These are phyloP conservation scores for Globisporangium splendens DNA, from an alignment of 352 stramenopile genomes.

Conservation along the genomic window DNA sequence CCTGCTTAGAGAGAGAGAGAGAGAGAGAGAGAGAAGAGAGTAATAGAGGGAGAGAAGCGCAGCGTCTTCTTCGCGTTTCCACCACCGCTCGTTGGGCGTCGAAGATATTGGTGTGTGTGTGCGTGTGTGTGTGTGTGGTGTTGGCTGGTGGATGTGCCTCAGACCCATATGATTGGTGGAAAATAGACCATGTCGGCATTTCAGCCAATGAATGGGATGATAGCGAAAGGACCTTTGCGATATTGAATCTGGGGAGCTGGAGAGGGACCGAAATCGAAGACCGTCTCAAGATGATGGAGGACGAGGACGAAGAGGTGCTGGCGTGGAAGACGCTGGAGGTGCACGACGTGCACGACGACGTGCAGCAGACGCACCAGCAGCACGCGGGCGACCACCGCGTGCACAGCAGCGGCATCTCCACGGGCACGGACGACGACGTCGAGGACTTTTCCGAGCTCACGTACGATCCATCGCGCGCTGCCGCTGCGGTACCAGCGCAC, in stretches of 20 bases:
- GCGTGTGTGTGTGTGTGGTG: constrained; percentile 1
- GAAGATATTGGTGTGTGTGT: constrained; percentile 6
- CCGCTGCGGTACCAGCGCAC: constrained; percentile 18
- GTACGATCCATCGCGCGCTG: constrained; percentile 7
- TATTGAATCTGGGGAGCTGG: neutral
- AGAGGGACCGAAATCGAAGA: neutral
- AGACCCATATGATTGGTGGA: constrained; percentile 19
- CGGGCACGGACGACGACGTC: constrained; percentile 21
- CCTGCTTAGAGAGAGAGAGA: neutral
- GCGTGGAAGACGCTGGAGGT: constrained; percentile 42
- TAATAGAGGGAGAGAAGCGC: too few relatives aligned
- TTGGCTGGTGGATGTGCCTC: constrained; percentile 9
- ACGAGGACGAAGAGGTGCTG: constrained; percentile 41
- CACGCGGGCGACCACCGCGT: constrained; percentile 14
- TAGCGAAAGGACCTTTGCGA: neutral
- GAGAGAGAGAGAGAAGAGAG: too few relatives aligned
- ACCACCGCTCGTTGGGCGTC: constrained; percentile 6
- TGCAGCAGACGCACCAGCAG: constrained; percentile 37
- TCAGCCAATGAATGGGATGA: constrained; percentile 18
- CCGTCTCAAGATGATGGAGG: constrained; percentile 27
- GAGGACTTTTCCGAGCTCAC: constrained; percentile 34
- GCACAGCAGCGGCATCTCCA: constrained; percentile 8
- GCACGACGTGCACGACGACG: constrained; percentile 12
- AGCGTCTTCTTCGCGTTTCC: neutral
- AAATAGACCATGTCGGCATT: constrained; percentile 9